Percentiles rank a stretch among this genome's conserved stretches.
Evolutionary conservation across 768 basidiomycete genomes (phyloP).

Genomic region (Phylloporus scabripes): DNA sequence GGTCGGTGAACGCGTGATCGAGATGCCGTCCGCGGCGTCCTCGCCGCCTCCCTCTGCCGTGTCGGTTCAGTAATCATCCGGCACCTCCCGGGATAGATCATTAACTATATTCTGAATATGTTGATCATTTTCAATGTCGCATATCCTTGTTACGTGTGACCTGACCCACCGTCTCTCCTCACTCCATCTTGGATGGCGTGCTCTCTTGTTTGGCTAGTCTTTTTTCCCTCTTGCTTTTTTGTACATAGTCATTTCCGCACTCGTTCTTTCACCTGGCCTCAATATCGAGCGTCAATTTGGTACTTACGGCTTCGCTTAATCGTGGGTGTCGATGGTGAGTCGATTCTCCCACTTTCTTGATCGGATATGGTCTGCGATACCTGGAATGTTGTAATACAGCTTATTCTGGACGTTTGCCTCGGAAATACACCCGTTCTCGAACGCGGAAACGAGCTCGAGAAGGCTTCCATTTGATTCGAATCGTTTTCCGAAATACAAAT

Average conservation of each 20-base stretch:
- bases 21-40: conserved; percentile 25
- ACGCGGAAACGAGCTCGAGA: background rate
- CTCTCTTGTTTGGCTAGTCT: conserved; percentile 19
- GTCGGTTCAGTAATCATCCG: conserved; percentile 20
- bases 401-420: conserved; percentile 23
- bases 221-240: conserved; percentile 4
- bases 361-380: conserved; percentile 32
- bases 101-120: conserved; percentile 30
- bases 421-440: conserved; percentile 1
- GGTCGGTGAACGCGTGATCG: conserved; percentile 15
- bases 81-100: conserved; percentile 21
- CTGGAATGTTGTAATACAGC: conserved; percentile 35
- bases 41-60: conserved; percentile 30
- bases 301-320: conserved; percentile 28
- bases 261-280: conserved; percentile 5
- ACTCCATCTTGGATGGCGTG: conserved; percentile 10
- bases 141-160: conserved; percentile 12
- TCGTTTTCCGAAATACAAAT: no score
- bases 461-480: conserved; percentile 14
- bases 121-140: conserved; percentile 31
- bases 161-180: conserved; percentile 2
- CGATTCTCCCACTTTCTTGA: conserved; percentile 18
- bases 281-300: conserved; percentile 12
- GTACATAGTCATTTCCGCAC: conserved; percentile 20
- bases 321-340: conserved; percentile 14